Base-by-base conservation (phyloP, 2,329 filamentous ascomycete species). In the Diaporthe humulicola region DNA sequence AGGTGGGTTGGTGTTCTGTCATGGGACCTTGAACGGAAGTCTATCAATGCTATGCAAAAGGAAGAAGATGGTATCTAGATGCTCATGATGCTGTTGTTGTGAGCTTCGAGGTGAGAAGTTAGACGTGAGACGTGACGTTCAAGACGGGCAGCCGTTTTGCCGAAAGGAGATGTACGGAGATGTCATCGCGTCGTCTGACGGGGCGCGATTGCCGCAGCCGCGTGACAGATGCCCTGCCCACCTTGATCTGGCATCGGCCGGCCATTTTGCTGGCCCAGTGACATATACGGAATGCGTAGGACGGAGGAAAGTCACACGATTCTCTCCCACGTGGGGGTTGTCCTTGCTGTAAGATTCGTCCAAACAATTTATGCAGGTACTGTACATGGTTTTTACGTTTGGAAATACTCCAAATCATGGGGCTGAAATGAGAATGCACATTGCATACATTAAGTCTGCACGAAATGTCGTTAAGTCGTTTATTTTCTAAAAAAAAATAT, bases 181-280 rank as follows among this genome's bases (percentile, higher is more conserved):
- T 56, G 28, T 50, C 61, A 67, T 33, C 60, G 28, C 57, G 19
- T 66, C 48, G 28, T 25, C 70, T 56, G 70, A 54, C 45, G n/a
- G 45, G n/a, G 38, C 71, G 58, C 58, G 45, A 25, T 56, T 73
- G 36, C 70, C 70, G 57, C 33, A 60, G 36, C 33, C 45, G 38
- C 42, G 45, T 69, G 74, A 77, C 75, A 22, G 25, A 22, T 64
- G 36, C 4, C 25, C 58, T 22, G 8, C 15, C 38, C 58, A 61
- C 58, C 38, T 10, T 61, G 58, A 40, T 42, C 36, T 36, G 22
- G n/a, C 58, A 45, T 48, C 25, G 4, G 17, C 19, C 60, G 48
- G 40, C 40, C 60, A 30, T 48, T 8, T 19, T 19, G 58, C 38
- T 28, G 58, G 33, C n/a, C 56, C 56, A 60, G 56, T 60, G 56